Evolutionary conservation across 176 grass and related monocot genomes (phyloP).

Genomic region (Bolboschoenus planiculmis): DNA sequence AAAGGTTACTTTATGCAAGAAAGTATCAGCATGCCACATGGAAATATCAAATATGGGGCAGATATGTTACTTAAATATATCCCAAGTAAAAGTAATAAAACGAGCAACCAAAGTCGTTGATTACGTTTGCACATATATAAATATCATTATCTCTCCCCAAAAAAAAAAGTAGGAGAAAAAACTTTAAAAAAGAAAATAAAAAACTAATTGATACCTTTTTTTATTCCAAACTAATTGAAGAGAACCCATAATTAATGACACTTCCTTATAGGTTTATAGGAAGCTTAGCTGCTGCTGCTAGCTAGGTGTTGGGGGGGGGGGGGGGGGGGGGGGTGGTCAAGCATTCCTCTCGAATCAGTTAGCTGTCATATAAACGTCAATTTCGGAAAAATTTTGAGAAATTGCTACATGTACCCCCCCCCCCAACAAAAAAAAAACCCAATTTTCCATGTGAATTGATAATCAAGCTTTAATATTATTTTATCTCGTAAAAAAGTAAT

Average conservation of each 20-base stretch:
- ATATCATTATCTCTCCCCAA: background rate
- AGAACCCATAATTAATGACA: background rate
- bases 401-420: background rate
- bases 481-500: background rate
- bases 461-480: background rate
- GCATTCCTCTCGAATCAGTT: constrained; percentile 10
- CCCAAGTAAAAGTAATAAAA: background rate
- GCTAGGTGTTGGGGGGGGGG: background rate
- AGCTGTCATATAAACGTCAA: constrained; percentile 18
- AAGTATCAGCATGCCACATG: background rate
- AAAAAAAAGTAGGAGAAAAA: background rate
- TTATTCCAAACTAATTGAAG: background rate
- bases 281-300: background rate
- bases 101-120: too few species aligned
- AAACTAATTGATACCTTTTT: background rate
- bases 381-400: background rate
- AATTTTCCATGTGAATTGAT: background rate
- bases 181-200: background rate
- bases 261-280: background rate
- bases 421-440: too few species aligned
- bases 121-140: too few species aligned
- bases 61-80: background rate
- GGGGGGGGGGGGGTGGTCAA: too few species aligned
- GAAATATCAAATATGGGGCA: background rate
- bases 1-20: background rate